These are phyloP conservation scores for Neonectria hederae DNA, from an alignment of 2,329 filamentous ascomycete species.

Conservation along the genomic window DNA sequence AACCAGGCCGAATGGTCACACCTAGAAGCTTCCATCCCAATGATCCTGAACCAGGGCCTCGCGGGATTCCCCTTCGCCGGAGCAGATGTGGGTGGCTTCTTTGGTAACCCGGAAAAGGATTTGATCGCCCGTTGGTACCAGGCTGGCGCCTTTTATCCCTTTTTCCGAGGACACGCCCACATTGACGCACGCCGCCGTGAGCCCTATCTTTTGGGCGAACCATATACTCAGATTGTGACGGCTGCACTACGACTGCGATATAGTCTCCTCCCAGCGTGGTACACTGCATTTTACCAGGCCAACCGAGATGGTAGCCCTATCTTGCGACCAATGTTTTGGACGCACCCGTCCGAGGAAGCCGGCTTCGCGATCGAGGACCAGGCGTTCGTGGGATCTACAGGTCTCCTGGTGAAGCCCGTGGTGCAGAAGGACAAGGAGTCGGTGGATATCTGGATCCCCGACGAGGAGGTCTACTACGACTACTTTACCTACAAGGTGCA, in stretches of 20 bases:
- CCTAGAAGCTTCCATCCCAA: conserved; percentile 87
- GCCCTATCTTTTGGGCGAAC: conserved; percentile 87
- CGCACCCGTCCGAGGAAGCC: conserved; percentile 83
- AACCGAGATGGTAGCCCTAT: conserved; percentile 86
- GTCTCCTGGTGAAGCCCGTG: conserved; percentile 92
- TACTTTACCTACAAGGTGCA: conserved; percentile 90
- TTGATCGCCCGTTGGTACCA: conserved; percentile 96
- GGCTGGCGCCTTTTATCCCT: conserved; percentile 94
- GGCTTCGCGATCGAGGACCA: conserved; percentile 94
- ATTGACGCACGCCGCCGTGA: conserved; percentile 95
- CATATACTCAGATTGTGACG: conserved; percentile 86
- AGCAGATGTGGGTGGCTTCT: conserved; percentile 97
- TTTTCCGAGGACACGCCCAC: conserved; percentile 97
- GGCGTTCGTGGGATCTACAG: conserved; percentile 88
- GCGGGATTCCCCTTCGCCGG: conserved; percentile 93
- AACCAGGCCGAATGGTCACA: conserved; percentile 95
- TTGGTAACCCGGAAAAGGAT: conserved; percentile 94
- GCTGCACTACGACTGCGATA: conserved; percentile 90
- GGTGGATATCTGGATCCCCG: conserved; percentile 86
- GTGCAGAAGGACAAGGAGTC: conserved; percentile 78
- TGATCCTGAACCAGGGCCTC: conserved; percentile 93
- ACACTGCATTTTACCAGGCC: conserved; percentile 94
- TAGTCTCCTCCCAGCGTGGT: conserved; percentile 90
- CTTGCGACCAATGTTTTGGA: conserved; percentile 91
- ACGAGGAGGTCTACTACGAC: conserved; percentile 91